These are phyloP conservation scores for Hirschfeldia incana DNA, from an alignment of 345 rosid species.

Conservation along the genomic window DNA sequence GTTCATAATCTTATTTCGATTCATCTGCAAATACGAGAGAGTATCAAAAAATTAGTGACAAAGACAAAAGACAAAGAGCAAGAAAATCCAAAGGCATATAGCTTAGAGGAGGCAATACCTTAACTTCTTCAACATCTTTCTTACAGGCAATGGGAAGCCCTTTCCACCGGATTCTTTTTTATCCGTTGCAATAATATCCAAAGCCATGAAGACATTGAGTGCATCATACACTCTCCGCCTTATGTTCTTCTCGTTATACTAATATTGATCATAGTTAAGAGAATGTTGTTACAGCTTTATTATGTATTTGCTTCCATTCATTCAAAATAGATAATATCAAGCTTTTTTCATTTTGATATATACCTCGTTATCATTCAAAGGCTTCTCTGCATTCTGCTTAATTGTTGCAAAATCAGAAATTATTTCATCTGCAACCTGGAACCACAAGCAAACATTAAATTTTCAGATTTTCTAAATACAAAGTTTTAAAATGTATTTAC, in stretches of 20 bases:
- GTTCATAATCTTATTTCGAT: slow-evolving; percentile 25
- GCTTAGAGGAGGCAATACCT: slow-evolving; percentile 32
- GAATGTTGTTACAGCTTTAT: not conserved
- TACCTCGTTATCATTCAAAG: slow-evolving; percentile 49
- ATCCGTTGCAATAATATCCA: slow-evolving; percentile 46
- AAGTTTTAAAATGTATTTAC: not conserved
- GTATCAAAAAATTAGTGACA: not conserved
- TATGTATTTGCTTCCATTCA: not conserved
- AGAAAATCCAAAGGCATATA: not conserved
- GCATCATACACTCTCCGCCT: slow-evolving; percentile 49
- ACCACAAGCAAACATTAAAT: slow-evolving; percentile 18
- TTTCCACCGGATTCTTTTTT: slow-evolving; percentile 55
- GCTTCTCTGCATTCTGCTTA: slow-evolving; percentile 28
- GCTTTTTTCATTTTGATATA: not conserved
- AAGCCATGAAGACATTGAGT: slow-evolving; percentile 48
- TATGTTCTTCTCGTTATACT: slow-evolving; percentile 52
- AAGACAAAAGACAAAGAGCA: not conserved
- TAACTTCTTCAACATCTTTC: slow-evolving; percentile 44
- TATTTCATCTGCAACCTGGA: slow-evolving; percentile 50
- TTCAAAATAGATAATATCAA: not conserved
- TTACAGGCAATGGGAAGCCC: slow-evolving; percentile 42
- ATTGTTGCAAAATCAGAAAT: slow-evolving; percentile 43
- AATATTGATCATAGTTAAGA: not conserved
- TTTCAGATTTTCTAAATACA: not conserved
- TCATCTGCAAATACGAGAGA: slow-evolving; percentile 25